These are phyloP conservation scores for Diaporthe amygdali DNA, from an alignment of 2,329 filamentous ascomycete species.

Conservation along the genomic window DNA sequence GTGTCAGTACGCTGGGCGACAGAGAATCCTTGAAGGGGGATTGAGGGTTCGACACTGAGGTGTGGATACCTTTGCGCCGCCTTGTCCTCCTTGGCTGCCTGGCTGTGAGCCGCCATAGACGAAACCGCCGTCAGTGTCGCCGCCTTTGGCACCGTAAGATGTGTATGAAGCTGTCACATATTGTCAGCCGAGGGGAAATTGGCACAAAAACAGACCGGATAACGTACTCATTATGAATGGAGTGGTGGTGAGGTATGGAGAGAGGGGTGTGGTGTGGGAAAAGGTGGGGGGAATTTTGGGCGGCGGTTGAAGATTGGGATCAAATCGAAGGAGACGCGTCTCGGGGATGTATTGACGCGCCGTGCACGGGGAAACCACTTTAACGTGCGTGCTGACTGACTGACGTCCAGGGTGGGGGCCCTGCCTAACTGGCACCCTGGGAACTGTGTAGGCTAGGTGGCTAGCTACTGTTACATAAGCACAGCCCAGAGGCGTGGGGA, in stretches of 20 bases:
- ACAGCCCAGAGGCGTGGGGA: neutral
- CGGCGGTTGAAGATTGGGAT: constrained; percentile 10
- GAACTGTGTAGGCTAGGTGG: too few species aligned
- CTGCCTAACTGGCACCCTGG: neutral
- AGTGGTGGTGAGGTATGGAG: neutral
- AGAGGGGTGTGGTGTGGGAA: neutral
- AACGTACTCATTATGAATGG: constrained; percentile 21
- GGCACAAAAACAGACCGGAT: too few species aligned
- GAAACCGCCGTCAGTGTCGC: constrained; percentile 67
- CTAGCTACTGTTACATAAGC: neutral
- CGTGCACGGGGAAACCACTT: constrained; percentile 23
- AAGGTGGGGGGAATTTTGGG: neutral
- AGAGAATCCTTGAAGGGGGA: neutral
- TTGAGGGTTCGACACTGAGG: neutral
- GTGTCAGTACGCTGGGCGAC: neutral
- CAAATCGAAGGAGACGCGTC: constrained; percentile 24
- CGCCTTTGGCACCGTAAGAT: constrained; percentile 60
- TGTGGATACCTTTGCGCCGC: constrained; percentile 30
- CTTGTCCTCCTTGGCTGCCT: constrained; percentile 53
- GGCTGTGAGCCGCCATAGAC: constrained; percentile 64
- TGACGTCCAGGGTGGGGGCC: neutral
- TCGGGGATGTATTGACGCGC: constrained; percentile 20
- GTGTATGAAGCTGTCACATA: constrained; percentile 51
- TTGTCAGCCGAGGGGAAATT: neutral
- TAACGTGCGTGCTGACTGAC: too few species aligned